phyloP scores from a whole-genome alignment of 495 filamentous ascomycete genomes.

The Pseudevernia furfuracea region DNA sequence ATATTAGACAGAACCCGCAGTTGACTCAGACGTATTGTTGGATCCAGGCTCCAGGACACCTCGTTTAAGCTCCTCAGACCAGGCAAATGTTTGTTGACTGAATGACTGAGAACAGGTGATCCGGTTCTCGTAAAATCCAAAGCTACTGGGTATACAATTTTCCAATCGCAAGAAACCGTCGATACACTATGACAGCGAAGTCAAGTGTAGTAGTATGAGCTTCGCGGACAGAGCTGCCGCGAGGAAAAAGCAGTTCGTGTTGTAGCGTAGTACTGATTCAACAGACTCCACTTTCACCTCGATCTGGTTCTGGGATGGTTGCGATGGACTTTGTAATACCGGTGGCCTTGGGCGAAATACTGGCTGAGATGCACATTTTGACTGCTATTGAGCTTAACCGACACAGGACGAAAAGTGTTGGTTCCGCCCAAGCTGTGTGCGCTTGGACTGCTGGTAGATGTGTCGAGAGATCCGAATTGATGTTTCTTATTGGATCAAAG shows the following conservation, averaged over 20 bases:
- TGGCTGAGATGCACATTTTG: constrained; percentile 22
- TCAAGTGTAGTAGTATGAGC: constrained; percentile 17
- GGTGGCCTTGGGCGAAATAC: constrained; percentile 17
- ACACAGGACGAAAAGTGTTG: constrained; percentile 15
- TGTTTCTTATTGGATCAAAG: background rate
- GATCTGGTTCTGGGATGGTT: constrained; percentile 19
- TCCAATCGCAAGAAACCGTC: constrained; percentile 28
- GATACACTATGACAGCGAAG: constrained; percentile 20
- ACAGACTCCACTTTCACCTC: constrained; percentile 10
- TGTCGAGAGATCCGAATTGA: background rate
- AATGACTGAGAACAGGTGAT: constrained; percentile 8
- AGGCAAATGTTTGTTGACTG: constrained; percentile 18
- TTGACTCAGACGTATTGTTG: constrained; percentile 9
- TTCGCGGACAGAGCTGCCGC: constrained; percentile 18
- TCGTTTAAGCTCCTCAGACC: constrained; percentile 5
- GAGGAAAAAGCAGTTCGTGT: constrained; percentile 14
- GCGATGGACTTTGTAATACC: constrained; percentile 26
- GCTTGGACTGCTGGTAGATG: constrained; percentile 11
- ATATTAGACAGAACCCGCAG: background rate
- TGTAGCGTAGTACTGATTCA: constrained; percentile 18
- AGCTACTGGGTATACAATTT: constrained; percentile 22
- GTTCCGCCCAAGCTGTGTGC: constrained; percentile 9
- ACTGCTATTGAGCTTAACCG: constrained; percentile 17
- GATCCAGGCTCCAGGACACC: constrained; percentile 12
- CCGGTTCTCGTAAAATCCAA: constrained; percentile 6